phyloP scores from a whole-genome alignment of 352 stramenopile genomes.

The Globisporangium acanthophoron region DNA sequence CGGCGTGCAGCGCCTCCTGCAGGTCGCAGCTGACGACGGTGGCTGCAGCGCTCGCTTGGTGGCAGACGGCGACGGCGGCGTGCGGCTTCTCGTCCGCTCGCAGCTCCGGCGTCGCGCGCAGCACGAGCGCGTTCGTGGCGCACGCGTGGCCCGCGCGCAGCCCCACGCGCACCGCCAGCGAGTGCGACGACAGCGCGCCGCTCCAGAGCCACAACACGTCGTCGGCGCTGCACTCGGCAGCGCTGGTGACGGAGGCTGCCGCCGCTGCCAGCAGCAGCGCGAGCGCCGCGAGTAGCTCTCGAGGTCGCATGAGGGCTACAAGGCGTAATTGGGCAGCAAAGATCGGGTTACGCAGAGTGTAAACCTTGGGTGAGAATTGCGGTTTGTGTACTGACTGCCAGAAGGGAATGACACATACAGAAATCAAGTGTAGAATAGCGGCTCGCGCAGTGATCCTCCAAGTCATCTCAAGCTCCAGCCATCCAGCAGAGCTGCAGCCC shows the following conservation, averaged over 20 bases:
- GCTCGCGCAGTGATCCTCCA: no score
- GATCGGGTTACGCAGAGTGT: no score
- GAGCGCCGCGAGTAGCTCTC: background rate
- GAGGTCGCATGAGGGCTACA: background rate
- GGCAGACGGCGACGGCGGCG: slow-evolving; percentile 34
- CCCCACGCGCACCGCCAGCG: slow-evolving; percentile 66
- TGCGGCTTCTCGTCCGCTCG: slow-evolving; percentile 38
- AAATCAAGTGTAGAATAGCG: no score
- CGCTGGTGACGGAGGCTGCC: no score
- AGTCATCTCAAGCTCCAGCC: no score
- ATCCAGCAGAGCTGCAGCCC: no score
- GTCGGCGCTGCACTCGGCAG: slow-evolving; percentile 19
- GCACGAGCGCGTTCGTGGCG: slow-evolving; percentile 38
- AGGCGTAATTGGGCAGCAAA: no score
- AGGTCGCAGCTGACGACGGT: slow-evolving; percentile 47
- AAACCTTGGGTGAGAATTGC: no score
- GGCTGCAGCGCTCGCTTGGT: slow-evolving; percentile 23
- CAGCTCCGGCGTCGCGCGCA: slow-evolving; percentile 51
- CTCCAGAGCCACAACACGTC: slow-evolving; percentile 76
- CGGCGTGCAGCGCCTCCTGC: slow-evolving; percentile 35
- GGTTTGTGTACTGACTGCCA: no score
- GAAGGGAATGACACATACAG: no score
- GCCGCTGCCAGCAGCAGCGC: background rate
- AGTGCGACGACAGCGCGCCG: slow-evolving; percentile 57
- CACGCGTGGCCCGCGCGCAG: slow-evolving; percentile 50